Percentiles rank a stretch among this genome's conserved stretches.
Evolutionary conservation across 805 yeast species (phyloP).

Genomic region (Myxozyma geophila): DNA sequence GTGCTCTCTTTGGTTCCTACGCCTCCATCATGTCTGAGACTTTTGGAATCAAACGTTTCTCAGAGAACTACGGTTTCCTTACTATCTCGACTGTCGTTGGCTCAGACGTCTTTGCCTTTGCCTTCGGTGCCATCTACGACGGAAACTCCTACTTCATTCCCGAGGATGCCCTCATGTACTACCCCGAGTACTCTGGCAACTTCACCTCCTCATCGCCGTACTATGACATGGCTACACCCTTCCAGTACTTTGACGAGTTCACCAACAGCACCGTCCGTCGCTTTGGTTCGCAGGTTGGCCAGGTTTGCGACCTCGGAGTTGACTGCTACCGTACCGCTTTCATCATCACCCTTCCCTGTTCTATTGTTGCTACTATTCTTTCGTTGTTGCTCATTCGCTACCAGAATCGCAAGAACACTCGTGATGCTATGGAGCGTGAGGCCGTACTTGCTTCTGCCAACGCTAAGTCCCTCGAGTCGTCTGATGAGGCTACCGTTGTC

Average conservation of each 20-base stretch:
- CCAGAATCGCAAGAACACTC: constrained; percentile 15
- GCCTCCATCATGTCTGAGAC: constrained; percentile 78
- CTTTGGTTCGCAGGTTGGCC: constrained; percentile 32
- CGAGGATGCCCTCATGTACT: constrained; percentile 16
- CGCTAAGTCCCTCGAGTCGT: constrained; percentile 15
- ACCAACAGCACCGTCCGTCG: constrained; percentile 28
- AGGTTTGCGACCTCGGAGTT: constrained; percentile 32
- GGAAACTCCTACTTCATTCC: constrained; percentile 42
- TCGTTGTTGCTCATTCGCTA: constrained; percentile 24
- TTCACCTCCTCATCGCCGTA: constrained; percentile 12
- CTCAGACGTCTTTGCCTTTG: constrained; percentile 60
- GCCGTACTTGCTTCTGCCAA: neutral
- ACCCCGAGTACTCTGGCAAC: constrained; percentile 7
- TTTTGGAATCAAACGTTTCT: constrained; percentile 69
- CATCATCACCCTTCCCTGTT: constrained; percentile 32
- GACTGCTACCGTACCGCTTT: constrained; percentile 36
- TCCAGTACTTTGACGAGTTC: constrained; percentile 15
- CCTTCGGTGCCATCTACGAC: constrained; percentile 71
- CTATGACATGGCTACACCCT: constrained; percentile 8
- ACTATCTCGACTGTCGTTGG: constrained; percentile 66
- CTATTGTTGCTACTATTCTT: constrained; percentile 22
- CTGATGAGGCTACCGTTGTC: constrained; percentile 13
- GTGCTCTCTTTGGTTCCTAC: constrained; percentile 69
- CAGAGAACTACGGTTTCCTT: constrained; percentile 75
- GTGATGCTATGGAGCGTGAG: constrained; percentile 12